Percentiles rank a stretch among this genome's conserved stretches.
Evolutionary conservation across 2,329 filamentous ascomycete genomes (phyloP).

Genomic region (Rhinocladiella similis): DNA sequence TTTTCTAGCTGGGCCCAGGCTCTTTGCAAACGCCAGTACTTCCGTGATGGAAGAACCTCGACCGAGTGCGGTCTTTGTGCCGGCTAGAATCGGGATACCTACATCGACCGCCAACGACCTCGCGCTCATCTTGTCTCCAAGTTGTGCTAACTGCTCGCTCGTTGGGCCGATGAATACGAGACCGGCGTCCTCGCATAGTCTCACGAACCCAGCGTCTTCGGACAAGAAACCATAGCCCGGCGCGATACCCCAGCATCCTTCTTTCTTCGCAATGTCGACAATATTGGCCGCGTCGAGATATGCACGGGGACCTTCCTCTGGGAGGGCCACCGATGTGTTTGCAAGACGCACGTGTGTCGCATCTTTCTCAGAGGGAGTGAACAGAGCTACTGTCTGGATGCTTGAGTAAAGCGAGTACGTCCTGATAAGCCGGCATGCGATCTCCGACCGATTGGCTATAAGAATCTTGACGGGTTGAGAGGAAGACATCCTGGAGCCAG

Average conservation of each 20-base stretch:
- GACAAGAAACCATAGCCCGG: slow-evolving; percentile 97
- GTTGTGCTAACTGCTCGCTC: slow-evolving; percentile 83
- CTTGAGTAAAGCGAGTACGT: slow-evolving; percentile 90
- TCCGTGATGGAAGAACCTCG: slow-evolving; percentile 94
- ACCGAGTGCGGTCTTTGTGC: slow-evolving; percentile 81
- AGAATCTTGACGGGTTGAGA: slow-evolving; percentile 90
- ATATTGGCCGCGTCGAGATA: slow-evolving; percentile 97
- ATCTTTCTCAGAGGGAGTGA: slow-evolving; percentile 91
- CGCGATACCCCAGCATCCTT: slow-evolving; percentile 96
- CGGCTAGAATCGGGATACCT: slow-evolving; percentile 91
- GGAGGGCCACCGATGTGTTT: slow-evolving; percentile 98
- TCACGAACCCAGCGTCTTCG: slow-evolving; percentile 93
- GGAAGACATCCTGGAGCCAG: slow-evolving; percentile 19
- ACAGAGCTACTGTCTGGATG: slow-evolving; percentile 63
- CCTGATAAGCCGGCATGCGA: slow-evolving; percentile 88
- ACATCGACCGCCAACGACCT: slow-evolving; percentile 84
- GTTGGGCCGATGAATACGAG: slow-evolving; percentile 94
- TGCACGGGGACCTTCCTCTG: slow-evolving; percentile 89
- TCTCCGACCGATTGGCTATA: slow-evolving; percentile 98
- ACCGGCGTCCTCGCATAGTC: slow-evolving; percentile 90
- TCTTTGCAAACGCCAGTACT: slow-evolving; percentile 71
- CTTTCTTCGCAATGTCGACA: slow-evolving; percentile 93
- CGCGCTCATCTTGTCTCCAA: slow-evolving; percentile 98
- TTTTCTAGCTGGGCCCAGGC: slow-evolving; percentile 49
- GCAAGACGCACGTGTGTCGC: slow-evolving; percentile 99